phyloP scores from a whole-genome alignment of 1,284 basidiomycete genomes.

The Chiua sp. region DNA sequence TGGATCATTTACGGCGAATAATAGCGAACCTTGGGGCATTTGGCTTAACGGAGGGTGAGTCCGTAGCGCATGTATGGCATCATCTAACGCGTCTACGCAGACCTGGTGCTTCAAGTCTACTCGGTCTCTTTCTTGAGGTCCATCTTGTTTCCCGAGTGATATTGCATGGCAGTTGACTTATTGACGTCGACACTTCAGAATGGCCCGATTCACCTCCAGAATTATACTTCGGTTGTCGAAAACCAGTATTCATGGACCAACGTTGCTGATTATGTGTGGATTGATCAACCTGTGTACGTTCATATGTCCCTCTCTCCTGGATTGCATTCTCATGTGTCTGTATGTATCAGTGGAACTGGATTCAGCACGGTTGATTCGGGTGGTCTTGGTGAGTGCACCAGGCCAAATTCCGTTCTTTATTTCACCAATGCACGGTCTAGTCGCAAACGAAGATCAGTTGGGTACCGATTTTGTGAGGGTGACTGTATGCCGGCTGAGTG shows the following conservation, averaged over 20 bases:
- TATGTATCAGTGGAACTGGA: slow-evolving; percentile 55
- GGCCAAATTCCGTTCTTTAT: slow-evolving; percentile 4
- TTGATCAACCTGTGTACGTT: slow-evolving; percentile 70
- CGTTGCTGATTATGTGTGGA: slow-evolving; percentile 35
- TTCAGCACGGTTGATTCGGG: slow-evolving; percentile 64
- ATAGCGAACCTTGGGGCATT: slow-evolving; percentile 31
- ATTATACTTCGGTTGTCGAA: slow-evolving; percentile 49
- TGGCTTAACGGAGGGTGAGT: slow-evolving; percentile 63
- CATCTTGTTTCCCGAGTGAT: slow-evolving; percentile 10
- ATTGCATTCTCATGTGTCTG: slow-evolving; percentile 8
- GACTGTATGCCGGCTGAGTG: not conserved
- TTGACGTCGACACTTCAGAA: slow-evolving; percentile 46
- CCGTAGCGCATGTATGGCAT: slow-evolving; percentile 3
- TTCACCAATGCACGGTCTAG: slow-evolving; percentile 37
- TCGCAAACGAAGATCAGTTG: slow-evolving; percentile 66
- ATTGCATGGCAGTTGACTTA: not conserved
- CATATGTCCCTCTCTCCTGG: not conserved
- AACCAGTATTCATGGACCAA: slow-evolving; percentile 62
- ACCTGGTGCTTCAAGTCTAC: slow-evolving; percentile 69
- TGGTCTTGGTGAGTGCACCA: slow-evolving; percentile 52
- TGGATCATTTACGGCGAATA: slow-evolving; percentile 56
- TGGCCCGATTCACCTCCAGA: slow-evolving; percentile 61
- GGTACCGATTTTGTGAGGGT: slow-evolving; percentile 66
- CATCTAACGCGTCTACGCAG: slow-evolving; percentile 38
- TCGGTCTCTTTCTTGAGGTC: slow-evolving; percentile 65